Conservation (phyloP, 2,329 filamentous ascomycete species). For the Neobulgaria alba region DNA sequence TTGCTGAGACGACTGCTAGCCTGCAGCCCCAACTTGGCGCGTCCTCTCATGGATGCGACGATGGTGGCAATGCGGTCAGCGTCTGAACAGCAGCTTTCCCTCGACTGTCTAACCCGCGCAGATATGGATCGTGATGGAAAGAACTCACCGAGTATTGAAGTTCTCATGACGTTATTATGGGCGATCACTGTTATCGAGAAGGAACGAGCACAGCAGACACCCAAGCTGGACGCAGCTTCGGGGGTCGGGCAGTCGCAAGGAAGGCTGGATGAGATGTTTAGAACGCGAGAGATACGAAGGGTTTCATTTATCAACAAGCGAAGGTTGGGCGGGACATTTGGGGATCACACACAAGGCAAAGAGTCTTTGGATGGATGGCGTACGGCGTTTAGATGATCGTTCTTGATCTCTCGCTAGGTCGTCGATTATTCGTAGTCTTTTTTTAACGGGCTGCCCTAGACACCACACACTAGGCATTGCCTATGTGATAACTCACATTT, state of each 20-base stretch:
- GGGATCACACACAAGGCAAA: neutral
- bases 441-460: no score
- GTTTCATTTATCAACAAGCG: constrained; percentile 11
- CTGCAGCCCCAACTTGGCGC: constrained; percentile 67
- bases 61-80: constrained; percentile 64
- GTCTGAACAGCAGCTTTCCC: constrained; percentile 38
- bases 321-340: constrained; percentile 4
- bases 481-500: no score
- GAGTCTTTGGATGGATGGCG: neutral
- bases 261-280: constrained; percentile 23
- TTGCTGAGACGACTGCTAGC: constrained; percentile 47
- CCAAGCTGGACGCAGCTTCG: constrained; percentile 23
- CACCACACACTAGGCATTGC: no score
- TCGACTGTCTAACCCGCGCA: constrained; percentile 26
- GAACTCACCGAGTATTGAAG: constrained; percentile 23
- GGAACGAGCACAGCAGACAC: constrained; percentile 16
- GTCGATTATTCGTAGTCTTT: no score
- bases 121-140: constrained; percentile 19
- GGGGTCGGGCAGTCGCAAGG: constrained; percentile 22
- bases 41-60: constrained; percentile 67
- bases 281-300: constrained; percentile 8
- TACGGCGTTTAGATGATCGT: neutral
- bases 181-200: constrained; percentile 24
- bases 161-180: constrained; percentile 29
- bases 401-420: no score